Evolutionary conservation across 495 filamentous ascomycete species (phyloP).

Genomic region (Hypoxylon rickii): DNA sequence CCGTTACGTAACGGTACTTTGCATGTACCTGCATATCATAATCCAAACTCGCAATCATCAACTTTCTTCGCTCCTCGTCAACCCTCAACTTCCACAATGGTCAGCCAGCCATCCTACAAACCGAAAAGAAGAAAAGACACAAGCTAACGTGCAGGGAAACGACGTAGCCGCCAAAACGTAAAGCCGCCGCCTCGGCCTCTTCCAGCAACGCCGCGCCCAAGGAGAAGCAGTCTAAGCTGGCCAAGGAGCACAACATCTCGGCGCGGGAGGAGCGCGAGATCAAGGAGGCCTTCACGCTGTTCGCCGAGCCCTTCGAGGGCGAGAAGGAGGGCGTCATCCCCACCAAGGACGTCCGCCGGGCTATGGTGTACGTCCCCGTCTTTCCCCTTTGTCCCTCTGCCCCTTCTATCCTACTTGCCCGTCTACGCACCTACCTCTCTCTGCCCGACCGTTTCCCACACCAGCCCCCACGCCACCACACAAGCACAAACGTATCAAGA

Average conservation of each 20-base stretch:
- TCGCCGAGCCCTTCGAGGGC: constrained; percentile 68
- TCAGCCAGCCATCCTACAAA: not conserved
- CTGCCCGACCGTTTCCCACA: too few relatives aligned
- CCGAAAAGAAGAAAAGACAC: not conserved
- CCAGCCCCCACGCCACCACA: too few relatives aligned
- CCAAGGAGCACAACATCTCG: constrained; percentile 83
- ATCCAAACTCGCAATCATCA: too few relatives aligned
- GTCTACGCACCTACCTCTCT: not conserved
- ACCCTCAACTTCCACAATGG: not conserved
- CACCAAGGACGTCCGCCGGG: constrained; percentile 77
- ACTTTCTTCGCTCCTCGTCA: too few relatives aligned
- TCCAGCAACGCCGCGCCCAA: constrained; percentile 32
- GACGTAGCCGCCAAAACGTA: constrained; percentile 49
- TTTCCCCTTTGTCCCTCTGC: not conserved
- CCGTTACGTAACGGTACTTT: too few relatives aligned
- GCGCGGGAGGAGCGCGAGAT: constrained; percentile 87
- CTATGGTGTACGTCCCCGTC: constrained; percentile 67
- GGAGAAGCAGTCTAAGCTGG: constrained; percentile 73
- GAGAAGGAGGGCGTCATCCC: constrained; percentile 76
- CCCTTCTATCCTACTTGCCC: not conserved
- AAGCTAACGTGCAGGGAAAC: constrained; percentile 17
- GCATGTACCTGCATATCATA: too few relatives aligned
- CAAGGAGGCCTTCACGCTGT: constrained; percentile 83
- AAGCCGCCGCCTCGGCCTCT: constrained; percentile 34
- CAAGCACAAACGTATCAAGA: too few relatives aligned